A percentile compares a stretch with the other conserved stretches of the same genome.
These are phyloP conservation scores for Agaricus bisporus DNA, from an alignment of 768 basidiomycete species.

Conservation along the genomic window DNA sequence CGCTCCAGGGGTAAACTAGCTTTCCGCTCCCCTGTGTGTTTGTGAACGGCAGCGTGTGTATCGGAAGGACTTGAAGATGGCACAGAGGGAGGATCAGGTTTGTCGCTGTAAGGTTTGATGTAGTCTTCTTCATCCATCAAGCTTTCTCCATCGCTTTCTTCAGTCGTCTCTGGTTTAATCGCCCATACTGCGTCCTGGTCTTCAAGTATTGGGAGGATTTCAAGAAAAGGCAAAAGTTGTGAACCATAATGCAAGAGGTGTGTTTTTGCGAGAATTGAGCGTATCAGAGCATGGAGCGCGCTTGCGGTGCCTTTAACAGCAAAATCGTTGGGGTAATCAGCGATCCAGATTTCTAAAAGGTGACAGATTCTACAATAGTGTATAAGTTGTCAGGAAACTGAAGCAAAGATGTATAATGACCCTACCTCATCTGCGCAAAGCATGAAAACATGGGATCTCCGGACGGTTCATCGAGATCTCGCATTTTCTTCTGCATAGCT, in stretches of 20 bases:
- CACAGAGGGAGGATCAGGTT: constrained; percentile 7
- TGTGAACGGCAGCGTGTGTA: neutral
- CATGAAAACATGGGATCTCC: constrained; percentile 83
- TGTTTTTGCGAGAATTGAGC: constrained; percentile 72
- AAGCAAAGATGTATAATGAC: constrained; percentile 2
- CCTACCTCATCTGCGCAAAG: constrained; percentile 82
- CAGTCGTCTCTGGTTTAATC: constrained; percentile 54
- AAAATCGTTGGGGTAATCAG: constrained; percentile 73
- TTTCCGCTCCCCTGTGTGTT: constrained; percentile 53
- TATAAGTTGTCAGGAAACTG: constrained; percentile 3
- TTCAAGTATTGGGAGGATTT: constrained; percentile 52
- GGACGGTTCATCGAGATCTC: constrained; percentile 63
- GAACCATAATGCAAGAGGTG: constrained; percentile 83
- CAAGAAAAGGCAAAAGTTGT: constrained; percentile 76
- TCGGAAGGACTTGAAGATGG: neutral
- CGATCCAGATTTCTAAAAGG: constrained; percentile 73
- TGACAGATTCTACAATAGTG: constrained; percentile 59
- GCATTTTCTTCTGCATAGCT: constrained; percentile 84
- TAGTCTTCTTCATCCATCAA: constrained; percentile 47
- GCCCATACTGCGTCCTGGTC: constrained; percentile 75
- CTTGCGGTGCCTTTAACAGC: constrained; percentile 68
- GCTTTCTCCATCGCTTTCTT: constrained; percentile 61
- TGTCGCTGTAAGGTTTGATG: constrained; percentile 22
- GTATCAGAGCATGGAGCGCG: constrained; percentile 70
- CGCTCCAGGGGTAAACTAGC: constrained; percentile 57